Conservation (phyloP, 371 early-diverging fungal genomes). For the Mortierella sp. region DNA sequence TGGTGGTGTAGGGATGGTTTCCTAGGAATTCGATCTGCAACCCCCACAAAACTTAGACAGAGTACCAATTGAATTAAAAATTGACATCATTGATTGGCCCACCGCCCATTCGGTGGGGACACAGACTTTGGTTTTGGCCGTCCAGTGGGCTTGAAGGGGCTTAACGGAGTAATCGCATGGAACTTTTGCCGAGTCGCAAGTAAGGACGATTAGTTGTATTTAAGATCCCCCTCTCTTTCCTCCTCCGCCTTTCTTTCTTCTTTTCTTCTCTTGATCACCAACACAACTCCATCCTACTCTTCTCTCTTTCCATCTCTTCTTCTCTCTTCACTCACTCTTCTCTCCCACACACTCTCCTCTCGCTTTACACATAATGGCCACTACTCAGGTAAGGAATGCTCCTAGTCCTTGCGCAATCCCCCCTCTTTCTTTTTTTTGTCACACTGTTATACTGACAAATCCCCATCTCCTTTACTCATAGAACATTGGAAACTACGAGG, state of each 20-base stretch:
- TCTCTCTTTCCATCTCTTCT: background rate
- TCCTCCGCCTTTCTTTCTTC: background rate
- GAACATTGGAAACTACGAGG: slow-evolving; percentile 50
- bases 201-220: background rate
- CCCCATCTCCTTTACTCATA: slow-evolving; percentile 3
- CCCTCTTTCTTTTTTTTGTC: background rate
- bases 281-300: background rate
- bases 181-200: too few species aligned
- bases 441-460: background rate
- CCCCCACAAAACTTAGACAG: too few species aligned
- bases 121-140: too few species aligned
- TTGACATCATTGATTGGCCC: too few species aligned
- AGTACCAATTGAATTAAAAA: too few species aligned
- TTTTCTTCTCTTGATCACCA: background rate
- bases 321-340: background rate
- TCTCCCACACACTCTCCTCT: background rate
- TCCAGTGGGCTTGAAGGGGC: slow-evolving; percentile 11
- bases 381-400: background rate
- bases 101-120: too few species aligned
- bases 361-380: background rate
- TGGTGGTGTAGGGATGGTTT: too few species aligned
- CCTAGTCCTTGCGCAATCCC: background rate
- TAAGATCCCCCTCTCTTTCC: background rate
- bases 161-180: slow-evolving; percentile 9
- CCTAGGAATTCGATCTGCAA: too few species aligned